Evolutionary conservation across 108 stramenopile species (phyloP), one percentile per base, ranked within the genome.

Genomic region (Skeletonema menzelii): DNA sequence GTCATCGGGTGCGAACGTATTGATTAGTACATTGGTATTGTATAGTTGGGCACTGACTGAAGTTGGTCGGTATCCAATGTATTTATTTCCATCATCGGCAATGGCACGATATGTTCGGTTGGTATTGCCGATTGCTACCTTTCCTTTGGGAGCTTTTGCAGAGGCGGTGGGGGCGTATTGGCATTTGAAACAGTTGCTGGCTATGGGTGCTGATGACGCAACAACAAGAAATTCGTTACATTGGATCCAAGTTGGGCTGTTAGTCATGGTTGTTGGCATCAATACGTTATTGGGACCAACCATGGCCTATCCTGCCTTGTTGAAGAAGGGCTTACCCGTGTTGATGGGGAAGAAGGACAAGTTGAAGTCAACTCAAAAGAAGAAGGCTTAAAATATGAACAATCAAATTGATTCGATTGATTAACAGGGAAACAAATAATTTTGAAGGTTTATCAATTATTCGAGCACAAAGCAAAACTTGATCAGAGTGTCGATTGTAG

Each of bases 31-130:
- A 15, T 19, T 32, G 22, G 69, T 85, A 19, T 34, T 83, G 24
- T 75, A 58, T 47, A 58, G 68, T 37, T 85, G 82, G 82, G 68
- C 78, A 19, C 15, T 83, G 13, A 83, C 82, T 4, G 85, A 85
- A 56, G 75, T 85, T 4, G 49, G 56, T n/a, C 77, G 85, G 12
- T 85, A 85, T 76, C 85, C 85, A 44, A 85, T 85, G 85, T 85
- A 85, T 49, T 63, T 85, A 28, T 69, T 85, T 53, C 82, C 85
- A 42, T 26, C 69, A 30, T 72, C 73, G 10, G 6, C 32, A 0
- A 15, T 67, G 30, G 69, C 64, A n/a, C 56, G 85, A 56, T 63
- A 35, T 32, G n/a, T 85, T 28, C 73, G 85, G 13, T 61, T 85
- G 63, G 74, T 83, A 0, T 56, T 77, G 17, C 85, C 85, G 2